Conservation (phyloP, 108 stramenopile genomes). For the Licmophora abbreviata region DNA sequence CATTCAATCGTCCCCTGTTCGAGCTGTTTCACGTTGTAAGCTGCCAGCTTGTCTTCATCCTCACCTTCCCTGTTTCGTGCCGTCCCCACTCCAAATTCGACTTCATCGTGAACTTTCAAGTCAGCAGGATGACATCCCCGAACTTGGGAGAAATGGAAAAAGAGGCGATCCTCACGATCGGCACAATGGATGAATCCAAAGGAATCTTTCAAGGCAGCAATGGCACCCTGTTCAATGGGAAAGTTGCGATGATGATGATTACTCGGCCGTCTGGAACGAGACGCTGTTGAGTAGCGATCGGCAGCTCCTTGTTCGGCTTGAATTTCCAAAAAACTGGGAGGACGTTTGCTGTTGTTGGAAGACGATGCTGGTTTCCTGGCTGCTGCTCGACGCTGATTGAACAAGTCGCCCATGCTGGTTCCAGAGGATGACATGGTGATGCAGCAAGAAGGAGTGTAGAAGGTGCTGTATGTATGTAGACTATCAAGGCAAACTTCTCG, state of each 20-base stretch:
- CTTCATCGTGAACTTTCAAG: slow-evolving; percentile 56
- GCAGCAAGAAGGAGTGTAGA: not conserved
- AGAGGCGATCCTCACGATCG: slow-evolving; percentile 63
- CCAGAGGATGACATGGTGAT: not conserved
- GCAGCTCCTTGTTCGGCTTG: slow-evolving; percentile 11
- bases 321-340: slow-evolving; percentile 5
- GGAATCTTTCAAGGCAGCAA: slow-evolving; percentile 49
- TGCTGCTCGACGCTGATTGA: slow-evolving; percentile 3
- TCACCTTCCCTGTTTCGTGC: too few relatives aligned
- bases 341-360: not conserved
- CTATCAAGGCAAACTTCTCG: not conserved
- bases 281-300: too few relatives aligned
- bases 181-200: slow-evolving; percentile 81
- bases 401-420: not conserved
- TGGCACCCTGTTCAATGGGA: slow-evolving; percentile 58
- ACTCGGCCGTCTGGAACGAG: too few relatives aligned
- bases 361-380: not conserved
- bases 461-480: not conserved
- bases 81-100: slow-evolving; percentile 46
- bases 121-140: slow-evolving; percentile 33
- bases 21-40: slow-evolving; percentile 28
- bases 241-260: slow-evolving; percentile 3
- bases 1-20: slow-evolving; percentile 46
- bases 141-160: slow-evolving; percentile 59
- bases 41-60: slow-evolving; percentile 28